Evolutionary conservation across 73 alveolate species (phyloP), one percentile per base, ranked within the genome.

Genomic region (Paramecium bursaria): DNA sequence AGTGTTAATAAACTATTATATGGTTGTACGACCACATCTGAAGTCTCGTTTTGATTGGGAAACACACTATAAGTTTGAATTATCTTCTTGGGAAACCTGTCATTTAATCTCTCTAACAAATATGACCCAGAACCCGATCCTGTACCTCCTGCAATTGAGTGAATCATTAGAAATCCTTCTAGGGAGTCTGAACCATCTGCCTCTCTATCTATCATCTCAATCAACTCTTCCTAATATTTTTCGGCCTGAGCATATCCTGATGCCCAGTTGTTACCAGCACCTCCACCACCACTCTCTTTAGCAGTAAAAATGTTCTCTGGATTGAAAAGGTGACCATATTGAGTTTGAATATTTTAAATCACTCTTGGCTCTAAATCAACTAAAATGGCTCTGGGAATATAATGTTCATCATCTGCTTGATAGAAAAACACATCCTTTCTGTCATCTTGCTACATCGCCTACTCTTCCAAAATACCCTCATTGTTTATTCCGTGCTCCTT

Each of bases 191-290:
- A 91, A 17, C 99, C 99, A 88, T 98, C 99, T 0, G 99, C 99
- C 79, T 98, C 99, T 74, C 99, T 94, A 85, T 97, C 99, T 22
- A 98, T 93, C 99, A 97, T 98, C 77, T 98, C 99, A 52, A 98
- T 77, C 35, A 98, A 92, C 86, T 98, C 99, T 67, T 97, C 99
- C 85, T 50, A 92, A 50, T 95, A 94, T 90, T 91, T 91, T 73
- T 95, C 97, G 0, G 98, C 99, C 73, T 95, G 95, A 75, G 93
- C 53, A 85, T 95, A 95, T 14, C 99, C 99, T 29, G 87, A 52
- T n/a, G 99, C 99, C 99, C 99, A 98, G 79, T 94, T 93, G 92
- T 98, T 98, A 47, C 99, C 99, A 44, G 99, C 99, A 48, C 99
- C 99, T 27, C 99, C 97, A 19, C 99, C 99, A 25, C 99, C 97